Evolutionary conservation across 2,329 filamentous ascomycete genomes (phyloP), one percentile per base, ranked within the genome.

Genomic region (Aspergillus quadrilineatus): DNA sequence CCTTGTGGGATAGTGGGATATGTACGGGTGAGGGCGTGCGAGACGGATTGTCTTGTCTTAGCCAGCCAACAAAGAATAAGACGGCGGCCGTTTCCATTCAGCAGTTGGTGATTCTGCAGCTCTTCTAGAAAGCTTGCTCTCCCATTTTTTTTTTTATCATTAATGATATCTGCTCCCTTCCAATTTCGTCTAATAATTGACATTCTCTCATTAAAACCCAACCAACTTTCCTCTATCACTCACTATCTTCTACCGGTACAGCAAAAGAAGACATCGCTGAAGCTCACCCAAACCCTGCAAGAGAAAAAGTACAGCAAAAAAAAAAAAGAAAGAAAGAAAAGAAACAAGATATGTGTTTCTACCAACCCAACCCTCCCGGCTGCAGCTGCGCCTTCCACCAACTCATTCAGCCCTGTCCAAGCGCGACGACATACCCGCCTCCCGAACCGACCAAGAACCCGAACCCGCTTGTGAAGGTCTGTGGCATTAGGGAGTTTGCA

Each of bases 301-400:
- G 22, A 39, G 14, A 32, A 34, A 29, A 14, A 15, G 29, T 34
- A 55, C 29, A 32, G 22, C 29, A 5, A 39, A 22, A 12, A 45
- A 42, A 4, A 44, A 6, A 22, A 37, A 53, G n/a, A 45, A n/a
- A n/a, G n/a, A n/a, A n/a, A n/a, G n/a, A n/a, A n/a, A n/a, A n/a
- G 26, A 9, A 37, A 14, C 12, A 50, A 51, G 9, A 62, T 22
- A 28, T 62, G 60, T 62, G 57, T 49, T 60, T 48, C 52, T 60
- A 62, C 55, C 41, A 61, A 57, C 58, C 63, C 29, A 66, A 63
- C 54, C 55, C 56, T 5, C 57, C 56, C 3, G 39, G 28, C 45
- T 64, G 61, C 59, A 62, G 50, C 53, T 64, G 59, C 57, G 17
- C 53, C 34, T 61, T 63, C 60, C 50, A 56, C 45, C 59, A 62